phyloP scores from a whole-genome alignment of 192 early-diverging fungal species.

The Powellomyces hirtus region DNA sequence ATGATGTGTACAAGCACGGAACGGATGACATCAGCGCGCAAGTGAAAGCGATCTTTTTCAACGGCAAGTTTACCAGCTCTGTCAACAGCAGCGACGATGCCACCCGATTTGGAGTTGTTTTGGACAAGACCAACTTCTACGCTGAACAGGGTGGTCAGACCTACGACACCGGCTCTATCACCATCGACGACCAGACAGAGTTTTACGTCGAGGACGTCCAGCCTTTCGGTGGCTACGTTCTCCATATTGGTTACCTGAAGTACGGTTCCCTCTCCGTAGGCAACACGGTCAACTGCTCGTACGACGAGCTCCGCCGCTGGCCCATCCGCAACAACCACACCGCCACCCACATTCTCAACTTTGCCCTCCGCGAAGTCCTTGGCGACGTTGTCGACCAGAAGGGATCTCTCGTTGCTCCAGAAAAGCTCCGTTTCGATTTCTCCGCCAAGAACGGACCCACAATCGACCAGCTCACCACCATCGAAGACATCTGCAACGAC shows the following conservation, averaged over 20 bases:
- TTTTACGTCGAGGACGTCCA: slow-evolving; percentile 92
- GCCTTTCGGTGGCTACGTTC: slow-evolving; percentile 90
- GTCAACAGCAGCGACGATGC: slow-evolving; percentile 48
- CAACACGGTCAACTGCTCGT: slow-evolving; percentile 72
- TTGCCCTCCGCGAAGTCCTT: slow-evolving; percentile 82
- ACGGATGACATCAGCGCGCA: slow-evolving; percentile 67
- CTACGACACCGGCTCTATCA: slow-evolving; percentile 85
- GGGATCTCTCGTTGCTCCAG: slow-evolving; percentile 93
- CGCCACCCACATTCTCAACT: slow-evolving; percentile 94
- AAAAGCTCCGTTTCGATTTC: slow-evolving; percentile 96
- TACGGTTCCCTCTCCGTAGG: slow-evolving; percentile 75
- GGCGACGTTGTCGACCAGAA: slow-evolving; percentile 84
- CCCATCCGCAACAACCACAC: slow-evolving; percentile 96
- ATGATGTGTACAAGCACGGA: slow-evolving; percentile 84
- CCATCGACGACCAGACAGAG: slow-evolving; percentile 80
- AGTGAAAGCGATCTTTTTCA: slow-evolving; percentile 77
- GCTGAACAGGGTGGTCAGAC: slow-evolving; percentile 96
- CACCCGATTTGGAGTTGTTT: slow-evolving; percentile 78
- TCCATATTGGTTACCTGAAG: slow-evolving; percentile 93
- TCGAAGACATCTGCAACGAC: slow-evolving; percentile 76
- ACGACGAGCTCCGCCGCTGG: slow-evolving; percentile 86
- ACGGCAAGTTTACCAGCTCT: slow-evolving; percentile 45
- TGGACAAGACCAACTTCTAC: slow-evolving; percentile 97
- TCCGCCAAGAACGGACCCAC: slow-evolving; percentile 66
- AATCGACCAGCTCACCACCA: slow-evolving; percentile 62